phyloP scores from a whole-genome alignment of 441 rosid genomes.

The Gossypium davidsonii region DNA sequence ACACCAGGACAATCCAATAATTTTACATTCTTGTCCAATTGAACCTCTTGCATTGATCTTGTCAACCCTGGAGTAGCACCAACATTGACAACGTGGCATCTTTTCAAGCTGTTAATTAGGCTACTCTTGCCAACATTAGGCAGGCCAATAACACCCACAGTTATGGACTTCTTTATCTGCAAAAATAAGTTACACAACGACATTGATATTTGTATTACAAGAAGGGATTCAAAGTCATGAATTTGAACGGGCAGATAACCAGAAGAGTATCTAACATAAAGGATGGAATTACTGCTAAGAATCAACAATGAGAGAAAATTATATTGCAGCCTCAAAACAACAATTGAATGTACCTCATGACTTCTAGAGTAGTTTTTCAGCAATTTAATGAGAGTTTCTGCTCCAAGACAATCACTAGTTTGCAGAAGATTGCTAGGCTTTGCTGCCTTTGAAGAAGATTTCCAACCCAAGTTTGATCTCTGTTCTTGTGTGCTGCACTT shows the following conservation, averaged over 20 bases:
- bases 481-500: conserved; percentile 96
- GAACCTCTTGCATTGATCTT: conserved; percentile 92
- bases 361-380: conserved; percentile 91
- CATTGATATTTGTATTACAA: not conserved
- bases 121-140: conserved; percentile 99
- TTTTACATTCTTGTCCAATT: conserved; percentile 81
- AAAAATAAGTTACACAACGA: conserved; percentile 12
- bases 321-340: not conserved
- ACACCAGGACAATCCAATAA: conserved; percentile 95
- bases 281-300: not conserved
- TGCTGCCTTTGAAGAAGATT: conserved; percentile 57
- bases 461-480: conserved; percentile 85
- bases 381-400: conserved; percentile 82
- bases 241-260: not conserved
- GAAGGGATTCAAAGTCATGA: not conserved
- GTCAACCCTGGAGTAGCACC: conserved; percentile 96
- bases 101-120: conserved; percentile 91
- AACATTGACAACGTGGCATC: conserved; percentile 81
- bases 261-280: not conserved
- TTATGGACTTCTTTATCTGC: conserved; percentile 88
- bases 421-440: conserved; percentile 66
- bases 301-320: conserved; percentile 4
- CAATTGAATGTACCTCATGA: conserved; percentile 49
- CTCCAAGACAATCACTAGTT: conserved; percentile 96
- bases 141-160: conserved; percentile 85